phyloP scores from a whole-genome alignment of 495 filamentous ascomycete species.

The Pyronema omphalodes region DNA sequence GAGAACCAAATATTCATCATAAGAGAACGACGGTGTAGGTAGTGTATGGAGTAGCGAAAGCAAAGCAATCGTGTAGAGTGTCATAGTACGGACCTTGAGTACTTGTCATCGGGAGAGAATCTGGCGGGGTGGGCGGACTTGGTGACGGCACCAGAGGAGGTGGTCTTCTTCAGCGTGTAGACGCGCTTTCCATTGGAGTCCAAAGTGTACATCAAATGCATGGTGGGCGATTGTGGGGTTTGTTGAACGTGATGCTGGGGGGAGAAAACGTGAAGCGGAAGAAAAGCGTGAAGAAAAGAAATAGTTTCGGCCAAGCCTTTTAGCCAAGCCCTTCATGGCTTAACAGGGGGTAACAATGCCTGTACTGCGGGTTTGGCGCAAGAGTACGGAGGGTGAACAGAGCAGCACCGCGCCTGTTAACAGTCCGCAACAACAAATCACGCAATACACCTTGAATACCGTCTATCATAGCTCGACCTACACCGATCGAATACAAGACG shows the following conservation, averaged over 20 bases:
- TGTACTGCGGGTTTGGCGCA: neutral
- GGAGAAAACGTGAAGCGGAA: neutral
- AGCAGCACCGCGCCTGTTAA: neutral
- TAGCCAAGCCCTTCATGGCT: neutral
- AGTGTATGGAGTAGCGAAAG: neutral
- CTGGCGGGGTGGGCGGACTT: constrained; percentile 91
- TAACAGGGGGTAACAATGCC: neutral
- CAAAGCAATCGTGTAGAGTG: neutral
- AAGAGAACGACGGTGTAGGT: too few species aligned
- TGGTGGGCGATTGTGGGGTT: constrained; percentile 26
- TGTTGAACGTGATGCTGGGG: neutral
- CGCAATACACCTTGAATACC: too few species aligned
- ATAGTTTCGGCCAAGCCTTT: neutral
- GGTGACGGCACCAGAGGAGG: constrained; percentile 53
- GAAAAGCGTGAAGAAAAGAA: neutral
- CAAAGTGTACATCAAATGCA: constrained; percentile 81
- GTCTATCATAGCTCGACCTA: neutral
- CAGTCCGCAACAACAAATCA: neutral
- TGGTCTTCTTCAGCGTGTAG: constrained; percentile 79
- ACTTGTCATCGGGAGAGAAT: constrained; percentile 96
- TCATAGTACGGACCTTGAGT: constrained; percentile 45
- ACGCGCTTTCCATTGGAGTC: constrained; percentile 58
- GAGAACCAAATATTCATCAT: constrained; percentile 2
- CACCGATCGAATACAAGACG: neutral
- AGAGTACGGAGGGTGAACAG: neutral